A percentile compares a stretch with the other conserved stretches of the same genome.
Conservation (phyloP, 208 protist species). For the Herpetomonas samuelpessoai region DNA sequence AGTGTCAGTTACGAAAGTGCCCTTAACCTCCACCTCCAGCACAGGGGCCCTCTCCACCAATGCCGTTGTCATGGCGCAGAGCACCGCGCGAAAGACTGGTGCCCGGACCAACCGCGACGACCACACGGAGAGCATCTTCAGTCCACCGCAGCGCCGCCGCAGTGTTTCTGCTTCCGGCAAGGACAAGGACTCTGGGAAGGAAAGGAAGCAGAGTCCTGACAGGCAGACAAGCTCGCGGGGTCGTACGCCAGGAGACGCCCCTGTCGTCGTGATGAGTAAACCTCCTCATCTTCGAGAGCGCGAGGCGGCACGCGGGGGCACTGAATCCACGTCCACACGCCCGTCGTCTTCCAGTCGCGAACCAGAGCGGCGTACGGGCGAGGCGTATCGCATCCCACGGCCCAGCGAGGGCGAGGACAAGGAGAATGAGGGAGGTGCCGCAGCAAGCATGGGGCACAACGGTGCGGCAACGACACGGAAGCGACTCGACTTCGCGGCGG, state of each 20-base stretch:
- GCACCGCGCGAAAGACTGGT: no score
- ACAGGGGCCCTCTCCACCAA: conserved; percentile 16
- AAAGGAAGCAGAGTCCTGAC: no score
- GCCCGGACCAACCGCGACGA: no score
- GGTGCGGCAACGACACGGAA: conserved; percentile 8
- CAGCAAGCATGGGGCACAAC: not conserved
- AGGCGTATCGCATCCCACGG: conserved; percentile 14
- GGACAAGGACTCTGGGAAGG: no score
- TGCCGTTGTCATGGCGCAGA: conserved; percentile 11
- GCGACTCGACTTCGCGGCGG: conserved; percentile 32
- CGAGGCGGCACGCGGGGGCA: not conserved
- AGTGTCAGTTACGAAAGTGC: not conserved
- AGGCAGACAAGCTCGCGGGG: no score
- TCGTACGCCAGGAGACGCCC: no score
- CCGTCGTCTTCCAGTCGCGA: no score
- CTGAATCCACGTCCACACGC: no score
- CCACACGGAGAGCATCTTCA: not conserved
- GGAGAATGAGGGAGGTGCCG: not conserved
- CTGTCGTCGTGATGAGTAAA: no score
- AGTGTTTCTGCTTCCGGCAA: no score
- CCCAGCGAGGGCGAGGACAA: not conserved
- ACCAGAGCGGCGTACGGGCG: not conserved
- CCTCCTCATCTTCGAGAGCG: no score
- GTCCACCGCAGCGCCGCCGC: not conserved
- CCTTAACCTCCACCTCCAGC: conserved; percentile 6